Evolutionary conservation across 768 basidiomycete genomes (phyloP), one percentile per base, ranked within the genome.

Genomic region (Rhizopogon vesiculosus): DNA sequence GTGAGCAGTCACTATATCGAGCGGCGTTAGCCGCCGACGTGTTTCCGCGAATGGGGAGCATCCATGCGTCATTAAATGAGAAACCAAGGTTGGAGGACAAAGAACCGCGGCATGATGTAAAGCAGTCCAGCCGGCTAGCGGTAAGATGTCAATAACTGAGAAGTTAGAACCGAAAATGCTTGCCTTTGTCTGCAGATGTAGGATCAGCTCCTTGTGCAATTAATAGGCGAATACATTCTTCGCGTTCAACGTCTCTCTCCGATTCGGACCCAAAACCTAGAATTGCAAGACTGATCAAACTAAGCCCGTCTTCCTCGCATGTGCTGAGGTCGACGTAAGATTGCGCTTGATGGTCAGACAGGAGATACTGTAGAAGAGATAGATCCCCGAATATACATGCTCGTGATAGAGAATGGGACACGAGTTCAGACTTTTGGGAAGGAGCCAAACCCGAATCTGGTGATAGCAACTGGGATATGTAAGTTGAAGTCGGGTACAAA

Each of bases 31-130:
- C 29, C 89, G 87, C 40, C 88, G 84, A 62, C 78, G 80, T 25
- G 95, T 96, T 44, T 82, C 67, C 5, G 85, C 80, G 58, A 91
- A 85, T 0, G 91, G 85, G 25, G 92, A 93, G 59, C 91, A 92
- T 45, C 93, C 92, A 62, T 93, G 90, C 10, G 92, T 96, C 73
- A 98, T 86, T 22, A 99, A 78, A 76, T 93, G 88, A 0, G 94
- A 93, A 19, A 98, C 82, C 19, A 98, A 76, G 2, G 94, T 94
- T 3, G 95, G 91, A 33, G 96, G 93, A 12, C 92, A 85, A 39
- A 91, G 75, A 51, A 98, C 72, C 7, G 90, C 90, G 7, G 96
- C 93, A 73, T 96, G 87, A 64, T 98, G 96, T 12, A 99, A 77
- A 3, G 95, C 86, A 9, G 92, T 93, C 97, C 97, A 98, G 35